Evolutionary conservation across 208 protist species (phyloP), one percentile per base, ranked within the genome.

Genomic region (Entamoeba dispar): DNA sequence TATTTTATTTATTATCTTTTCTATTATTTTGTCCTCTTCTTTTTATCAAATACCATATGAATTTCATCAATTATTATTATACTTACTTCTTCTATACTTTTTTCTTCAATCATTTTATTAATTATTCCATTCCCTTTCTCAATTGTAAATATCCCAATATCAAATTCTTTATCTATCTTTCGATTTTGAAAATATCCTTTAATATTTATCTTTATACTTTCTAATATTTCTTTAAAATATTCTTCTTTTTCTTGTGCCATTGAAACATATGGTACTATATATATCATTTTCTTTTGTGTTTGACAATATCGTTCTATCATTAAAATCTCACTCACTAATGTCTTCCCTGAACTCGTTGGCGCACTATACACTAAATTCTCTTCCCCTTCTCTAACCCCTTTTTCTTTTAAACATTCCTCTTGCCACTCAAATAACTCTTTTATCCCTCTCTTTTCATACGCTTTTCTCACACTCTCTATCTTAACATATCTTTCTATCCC

Each of bases 1-100:
- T n/a, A n/a, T n/a, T n/a, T n/a, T n/a, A n/a, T n/a, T n/a, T n/a
- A n/a, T n/a, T n/a, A n/a, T n/a, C n/a, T n/a, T n/a, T n/a, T n/a
- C n/a, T n/a, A n/a, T n/a, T n/a, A n/a, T n/a, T n/a, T n/a, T n/a
- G n/a, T n/a, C n/a, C n/a, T n/a, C n/a, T n/a, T n/a, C n/a, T n/a
- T n/a, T n/a, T 95, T 93, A 92, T 98, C 97, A 50, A 96, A 96
- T 49, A 98, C 50, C 97, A 98, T 98, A 96, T 98, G 97, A 52
- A 98, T 93, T 95, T 98, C 97, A 94, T 98, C 97, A 22, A 98
- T 96, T 57, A 98, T 97, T 31, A 97, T 95, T 5, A 94, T 61
- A 27, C 97, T 96, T 8, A 98, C 91, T 93, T 97, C 95, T 38
- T 94, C 92, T 22, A 95, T 93, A 22, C 94, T 93, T 92, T 97